Conservation (phyloP, 495 filamentous ascomycete genomes). For the Lophiotrema nucula region DNA sequence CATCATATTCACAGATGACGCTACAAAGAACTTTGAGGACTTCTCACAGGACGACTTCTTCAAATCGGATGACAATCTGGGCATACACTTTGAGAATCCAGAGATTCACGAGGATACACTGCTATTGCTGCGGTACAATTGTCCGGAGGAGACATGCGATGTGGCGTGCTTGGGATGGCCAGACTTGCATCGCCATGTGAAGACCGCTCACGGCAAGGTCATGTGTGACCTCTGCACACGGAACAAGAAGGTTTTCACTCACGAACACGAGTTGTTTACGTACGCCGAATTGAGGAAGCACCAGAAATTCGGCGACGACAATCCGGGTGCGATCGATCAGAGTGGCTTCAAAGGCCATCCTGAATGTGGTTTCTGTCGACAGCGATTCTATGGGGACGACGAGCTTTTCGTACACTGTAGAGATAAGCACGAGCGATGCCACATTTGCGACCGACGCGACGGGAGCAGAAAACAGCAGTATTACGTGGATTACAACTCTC, state of each 20-base stretch:
- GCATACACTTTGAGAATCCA: slow-evolving; percentile 82
- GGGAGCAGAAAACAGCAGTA: slow-evolving; percentile 76
- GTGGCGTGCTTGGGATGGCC: slow-evolving; percentile 90
- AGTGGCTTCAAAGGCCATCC: slow-evolving; percentile 96
- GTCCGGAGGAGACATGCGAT: slow-evolving; percentile 80
- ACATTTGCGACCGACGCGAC: slow-evolving; percentile 81
- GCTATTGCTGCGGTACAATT: slow-evolving; percentile 90
- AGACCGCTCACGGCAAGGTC: slow-evolving; percentile 71
- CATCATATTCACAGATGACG: slow-evolving; percentile 89
- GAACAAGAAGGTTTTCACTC: slow-evolving; percentile 97
- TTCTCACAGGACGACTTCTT: slow-evolving; percentile 71
- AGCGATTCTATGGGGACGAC: slow-evolving; percentile 92
- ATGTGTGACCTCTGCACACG: slow-evolving; percentile 95
- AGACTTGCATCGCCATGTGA: slow-evolving; percentile 89
- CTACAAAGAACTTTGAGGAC: slow-evolving; percentile 76
- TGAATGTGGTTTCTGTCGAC: slow-evolving; percentile 86
- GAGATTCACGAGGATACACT: slow-evolving; percentile 86
- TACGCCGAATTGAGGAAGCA: slow-evolving; percentile 77
- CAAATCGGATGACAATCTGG: slow-evolving; percentile 74
- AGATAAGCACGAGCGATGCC: slow-evolving; percentile 89
- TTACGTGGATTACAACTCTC: slow-evolving; percentile 77
- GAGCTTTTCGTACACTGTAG: slow-evolving; percentile 92
- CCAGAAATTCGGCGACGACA: slow-evolving; percentile 87
- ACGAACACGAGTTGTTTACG: slow-evolving; percentile 94
- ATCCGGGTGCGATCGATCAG: slow-evolving; percentile 85